phyloP scores from a whole-genome alignment of 2,329 filamentous ascomycete genomes.

The Huntiella decipiens region DNA sequence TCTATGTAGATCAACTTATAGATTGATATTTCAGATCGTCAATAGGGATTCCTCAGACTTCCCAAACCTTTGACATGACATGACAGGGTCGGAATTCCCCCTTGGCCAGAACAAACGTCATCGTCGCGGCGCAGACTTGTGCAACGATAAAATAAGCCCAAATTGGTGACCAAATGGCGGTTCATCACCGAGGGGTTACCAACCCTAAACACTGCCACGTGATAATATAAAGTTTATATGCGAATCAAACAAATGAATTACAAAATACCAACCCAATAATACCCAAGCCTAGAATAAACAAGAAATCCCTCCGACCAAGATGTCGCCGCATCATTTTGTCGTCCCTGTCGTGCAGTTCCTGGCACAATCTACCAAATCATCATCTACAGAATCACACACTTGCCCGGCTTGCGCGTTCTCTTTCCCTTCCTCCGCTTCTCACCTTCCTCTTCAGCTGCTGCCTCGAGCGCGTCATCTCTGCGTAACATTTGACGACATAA shows the following conservation, averaged over 20 bases:
- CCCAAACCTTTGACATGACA: too few relatives aligned
- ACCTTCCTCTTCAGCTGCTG: slow-evolving; percentile 19
- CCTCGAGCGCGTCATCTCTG: slow-evolving; percentile 38
- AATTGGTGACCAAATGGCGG: too few relatives aligned
- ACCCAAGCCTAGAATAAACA: not conserved
- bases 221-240: not conserved
- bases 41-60: too few relatives aligned
- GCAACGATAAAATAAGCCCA: too few relatives aligned
- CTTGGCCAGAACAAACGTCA: too few relatives aligned
- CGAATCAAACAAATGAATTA: too few relatives aligned
- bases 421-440: slow-evolving; percentile 19
- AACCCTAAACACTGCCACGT: not conserved
- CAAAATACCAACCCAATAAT: too few relatives aligned
- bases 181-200: not conserved
- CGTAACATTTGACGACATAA: slow-evolving; percentile 68
- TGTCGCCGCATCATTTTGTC: not conserved
- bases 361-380: not conserved
- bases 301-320: not conserved
- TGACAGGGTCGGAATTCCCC: too few relatives aligned
- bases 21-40: too few relatives aligned
- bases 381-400: slow-evolving; percentile 14
- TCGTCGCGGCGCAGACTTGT: too few relatives aligned
- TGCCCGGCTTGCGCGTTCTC: slow-evolving; percentile 15
- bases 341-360: not conserved
- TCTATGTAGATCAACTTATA: too few relatives aligned